Percentiles rank a stretch among this genome's conserved stretches.
phyloP scores from a whole-genome alignment of 345 rosid genomes.

The Citrus cavaleriei region DNA sequence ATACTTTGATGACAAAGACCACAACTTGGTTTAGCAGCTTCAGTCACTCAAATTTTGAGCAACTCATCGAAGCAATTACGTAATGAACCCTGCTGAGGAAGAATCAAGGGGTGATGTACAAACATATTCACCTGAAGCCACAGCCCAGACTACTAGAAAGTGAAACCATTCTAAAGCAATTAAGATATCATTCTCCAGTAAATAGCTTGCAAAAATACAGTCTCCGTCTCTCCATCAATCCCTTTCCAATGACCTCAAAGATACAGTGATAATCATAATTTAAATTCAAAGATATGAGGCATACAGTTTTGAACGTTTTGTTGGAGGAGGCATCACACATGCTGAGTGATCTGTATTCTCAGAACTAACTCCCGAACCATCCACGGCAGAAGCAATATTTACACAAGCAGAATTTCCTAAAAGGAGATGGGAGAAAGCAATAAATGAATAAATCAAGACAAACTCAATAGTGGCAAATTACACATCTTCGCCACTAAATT shows the following conservation, averaged over 20 bases:
- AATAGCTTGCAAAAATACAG: not conserved
- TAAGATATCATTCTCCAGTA: too few relatives aligned
- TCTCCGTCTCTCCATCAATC: not conserved
- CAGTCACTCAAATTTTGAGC: not conserved
- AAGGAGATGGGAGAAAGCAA: constrained; percentile 13
- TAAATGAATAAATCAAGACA: not conserved
- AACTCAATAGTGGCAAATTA: too few relatives aligned
- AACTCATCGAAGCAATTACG: not conserved
- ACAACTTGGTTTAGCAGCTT: not conserved
- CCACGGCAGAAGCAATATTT: constrained; percentile 20
- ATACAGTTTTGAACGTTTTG: constrained; percentile 55
- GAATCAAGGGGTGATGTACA: not conserved
- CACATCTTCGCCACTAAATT: not conserved
- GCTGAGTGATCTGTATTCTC: constrained; percentile 28
- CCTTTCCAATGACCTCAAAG: not conserved
- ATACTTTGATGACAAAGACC: not conserved
- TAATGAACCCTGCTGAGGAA: not conserved
- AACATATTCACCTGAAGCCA: not conserved
- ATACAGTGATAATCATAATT: constrained; percentile 2
- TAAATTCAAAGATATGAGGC: constrained; percentile 20
- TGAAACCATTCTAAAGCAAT: not conserved
- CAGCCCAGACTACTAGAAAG: not conserved
- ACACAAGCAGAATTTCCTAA: constrained; percentile 30
- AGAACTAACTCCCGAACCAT: constrained; percentile 33
- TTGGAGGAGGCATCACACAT: constrained; percentile 38